Percentiles rank a stretch among this genome's conserved stretches.
These are phyloP conservation scores for Diplodia scrobiculata DNA, from an alignment of 2,329 filamentous ascomycete genomes.

Conservation along the genomic window DNA sequence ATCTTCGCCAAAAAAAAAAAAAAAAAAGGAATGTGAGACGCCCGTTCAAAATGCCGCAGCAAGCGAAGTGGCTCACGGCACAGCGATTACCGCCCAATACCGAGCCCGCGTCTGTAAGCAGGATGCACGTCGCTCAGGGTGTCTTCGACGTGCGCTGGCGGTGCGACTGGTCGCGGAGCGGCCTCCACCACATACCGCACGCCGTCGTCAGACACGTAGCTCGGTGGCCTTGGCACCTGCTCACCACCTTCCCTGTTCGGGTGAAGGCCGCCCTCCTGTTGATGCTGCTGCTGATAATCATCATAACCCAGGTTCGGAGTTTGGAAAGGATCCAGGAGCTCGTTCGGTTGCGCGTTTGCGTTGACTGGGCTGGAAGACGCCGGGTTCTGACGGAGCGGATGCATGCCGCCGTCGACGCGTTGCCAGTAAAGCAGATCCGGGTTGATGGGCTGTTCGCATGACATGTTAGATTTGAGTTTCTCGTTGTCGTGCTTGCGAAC, in stretches of 20 bases:
- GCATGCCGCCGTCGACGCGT: conserved; percentile 50
- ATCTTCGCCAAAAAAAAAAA: background rate
- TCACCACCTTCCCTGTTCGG: background rate
- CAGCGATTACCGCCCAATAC: conserved; percentile 8
- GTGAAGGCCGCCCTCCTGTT: background rate
- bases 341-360: background rate
- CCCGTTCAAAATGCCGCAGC: background rate
- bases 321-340: conserved; percentile 34
- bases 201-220: conserved; percentile 75
- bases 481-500: background rate
- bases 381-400: conserved; percentile 23
- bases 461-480: conserved; percentile 43
- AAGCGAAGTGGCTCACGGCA: no score
- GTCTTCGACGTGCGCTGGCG: background rate
- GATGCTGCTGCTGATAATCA: background rate
- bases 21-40: background rate
- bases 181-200: conserved; percentile 72
- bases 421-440: conserved; percentile 82
- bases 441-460: conserved; percentile 61
- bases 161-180: conserved; percentile 36
- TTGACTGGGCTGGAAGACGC: background rate
- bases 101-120: conserved; percentile 12
- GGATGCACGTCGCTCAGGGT: conserved; percentile 18
- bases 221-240: conserved; percentile 62
- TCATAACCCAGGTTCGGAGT: conserved; percentile 4